Evolutionary conservation across 2,329 filamentous ascomycete genomes (phyloP), one percentile per base, ranked within the genome.

Genomic region (Ophiostoma quercus): DNA sequence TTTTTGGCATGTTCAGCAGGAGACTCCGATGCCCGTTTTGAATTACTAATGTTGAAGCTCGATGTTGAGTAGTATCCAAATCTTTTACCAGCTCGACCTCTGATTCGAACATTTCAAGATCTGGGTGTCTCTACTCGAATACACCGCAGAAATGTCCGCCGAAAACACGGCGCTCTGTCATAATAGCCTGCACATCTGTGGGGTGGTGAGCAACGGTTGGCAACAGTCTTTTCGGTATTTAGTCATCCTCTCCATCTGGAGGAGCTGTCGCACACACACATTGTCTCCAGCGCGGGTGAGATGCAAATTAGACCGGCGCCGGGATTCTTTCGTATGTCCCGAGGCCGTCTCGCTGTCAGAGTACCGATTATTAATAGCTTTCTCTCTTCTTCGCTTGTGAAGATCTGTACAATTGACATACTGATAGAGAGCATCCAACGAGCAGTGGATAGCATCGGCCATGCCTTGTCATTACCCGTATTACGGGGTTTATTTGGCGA

Each of bases 281-380:
- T 19, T 19, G 14, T 41, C 39, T 41, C 11, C 39, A 41, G 39
- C 39, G 39, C 39, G 39, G 39, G 39, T 41, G 39, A 41, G 47
- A 51, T 19, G 7, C 47, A 7, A 51, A 9, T 22, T 22, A 51
- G 47, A 51, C 16, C 47, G 16, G 47, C 16, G n/a, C 57, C 57
- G 22, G 22, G 9, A 62, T 62, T 62, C 57, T 62, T 62, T 62
- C 29, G 57, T 62, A 34, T 51, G 16, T 22, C 47, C 47, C 47
- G 47, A 51, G 19, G 47, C 47, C 47, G 47, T 51, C 47, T 51
- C 47, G 47, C 19, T 51, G n/a, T 19, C 16, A n/a, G 19, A 51
- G 19, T 7, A 51, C 47, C 47, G n/a, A 51, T 51, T 51, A 51
- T 19, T 51, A 51, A 51, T 51, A 51, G 6, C n/a, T 19, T 16